Base-by-base conservation (phyloP, 202 grass and related monocot species). In the Hordeum pubiflorum region DNA sequence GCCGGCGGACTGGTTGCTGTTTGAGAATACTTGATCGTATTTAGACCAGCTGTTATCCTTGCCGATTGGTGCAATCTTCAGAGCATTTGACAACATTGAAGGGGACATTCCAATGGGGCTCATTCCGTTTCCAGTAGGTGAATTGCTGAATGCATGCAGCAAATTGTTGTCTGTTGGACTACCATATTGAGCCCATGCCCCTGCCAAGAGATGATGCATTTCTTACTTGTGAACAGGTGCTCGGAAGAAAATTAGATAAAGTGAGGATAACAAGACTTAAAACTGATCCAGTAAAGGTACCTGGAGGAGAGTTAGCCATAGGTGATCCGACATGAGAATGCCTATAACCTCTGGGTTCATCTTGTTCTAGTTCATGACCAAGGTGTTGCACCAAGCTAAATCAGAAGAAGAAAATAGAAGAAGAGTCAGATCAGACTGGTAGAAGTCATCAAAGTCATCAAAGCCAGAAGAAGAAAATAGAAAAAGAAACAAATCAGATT, bases 1-100 rank as follows among this genome's bases (percentile, higher is more conserved):
- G 74, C 89, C 75, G 12, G 81, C 41, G 54, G 77, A 79, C 38
- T 80, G 74, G 73, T 80, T 91, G 78, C 61, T 80, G 79, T 84
- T 87, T 79, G 86, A 87, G 26, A 87, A 78, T 55, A 86, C 9
- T 73, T 91, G 76, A 29, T 93, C 83, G 40, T 84, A 85, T 83
- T 83, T 88, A 60, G 70, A 77, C 83, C 83, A 77, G 73, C 75
- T 93, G 75, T 34, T 85, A 24, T 99, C 97, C 80, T 91, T 99
- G 32, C 97, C 91, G 2, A 99, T 99, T 22, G 97, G 97, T 9
- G 91, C 78, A 83, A 99, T 96, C 88, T 93, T 99, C 26, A 84
- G 62, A 22, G 89, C 62, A 83, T 91, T 97, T 78, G 91, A 90
- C 21, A 92, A 84, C 67, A 94, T 31, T 38, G 94, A 81, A 63